Evolutionary conservation across 805 yeast genomes (phyloP), one percentile per base, ranked within the genome.

Genomic region (Lipomyces chichibuensis): DNA sequence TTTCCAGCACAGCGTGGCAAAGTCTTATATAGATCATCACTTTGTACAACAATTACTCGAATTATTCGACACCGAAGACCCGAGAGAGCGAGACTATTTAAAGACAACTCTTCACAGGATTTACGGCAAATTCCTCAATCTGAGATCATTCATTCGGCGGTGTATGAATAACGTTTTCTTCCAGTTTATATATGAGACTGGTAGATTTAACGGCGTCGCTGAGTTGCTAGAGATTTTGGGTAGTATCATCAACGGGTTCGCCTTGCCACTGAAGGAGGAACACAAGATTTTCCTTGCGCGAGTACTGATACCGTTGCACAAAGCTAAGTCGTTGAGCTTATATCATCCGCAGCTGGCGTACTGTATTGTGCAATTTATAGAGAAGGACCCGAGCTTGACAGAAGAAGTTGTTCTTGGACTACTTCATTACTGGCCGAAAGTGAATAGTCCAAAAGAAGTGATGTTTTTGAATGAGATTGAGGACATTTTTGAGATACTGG

Each of bases 311-410:
- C 99, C 99, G 35, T 81, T 95, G 77, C 99, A 95, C 78, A 94
- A 95, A 78, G 94, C 91, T 20, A 89, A 93, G 77, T 87, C 95
- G 62, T 82, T 95, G 65, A 89, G 96, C 8, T 81, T 94, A 70
- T 95, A 94, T 78, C 99, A 95, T 77, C 97, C 98, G 49, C 99
- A 95, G 79, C 84, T 95, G 72, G 97, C 98, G 6, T 95, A 95
- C 79, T 95, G 99, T 80, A 90, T 95, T 53, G 96, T 95, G 35
- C 99, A 95, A 80, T 95, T 95, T 78, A 81, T 95, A 74, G 99
- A 95, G 75, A 95, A 95, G 78, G 99, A 95, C 76, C 96, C 97
- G 2, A 71, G 84, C 14, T 82, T 95, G 73, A 94, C 98, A 1
- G 98, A 93, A 77, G 98, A 93, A 77, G 98, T 95, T n/a, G 86